These are phyloP conservation scores for Paramecium primaurelia DNA, from an alignment of 73 alveolate species.

Conservation along the genomic window DNA sequence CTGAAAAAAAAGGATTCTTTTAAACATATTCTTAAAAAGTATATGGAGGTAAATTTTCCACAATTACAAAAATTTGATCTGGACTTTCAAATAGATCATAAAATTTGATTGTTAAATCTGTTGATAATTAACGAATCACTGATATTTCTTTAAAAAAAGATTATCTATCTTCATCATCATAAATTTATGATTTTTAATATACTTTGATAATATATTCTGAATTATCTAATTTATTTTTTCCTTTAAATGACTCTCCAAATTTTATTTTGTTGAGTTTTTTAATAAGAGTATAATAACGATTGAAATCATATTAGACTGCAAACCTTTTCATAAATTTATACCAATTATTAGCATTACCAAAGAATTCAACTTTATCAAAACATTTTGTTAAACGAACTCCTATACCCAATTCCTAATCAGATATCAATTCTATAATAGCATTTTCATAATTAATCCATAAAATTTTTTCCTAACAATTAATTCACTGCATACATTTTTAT, in stretches of 20 bases:
- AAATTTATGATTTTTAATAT: neutral
- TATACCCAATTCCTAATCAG: neutral
- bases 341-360: neutral
- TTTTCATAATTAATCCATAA: constrained; percentile 1
- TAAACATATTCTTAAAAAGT: neutral
- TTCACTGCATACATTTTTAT: neutral
- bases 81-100: constrained; percentile 46
- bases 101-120: neutral
- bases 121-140: neutral
- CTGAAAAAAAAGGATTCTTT: constrained; percentile 24
- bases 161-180: neutral
- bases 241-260: neutral
- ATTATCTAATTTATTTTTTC: neutral
- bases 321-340: neutral
- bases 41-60: neutral
- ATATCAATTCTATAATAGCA: neutral
- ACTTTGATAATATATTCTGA: neutral
- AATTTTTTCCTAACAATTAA: neutral
- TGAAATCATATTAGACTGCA: neutral
- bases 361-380: neutral
- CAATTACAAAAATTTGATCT: neutral
- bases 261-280: neutral
- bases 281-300: neutral
- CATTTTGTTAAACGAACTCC: neutral
- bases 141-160: neutral